Percentiles rank a stretch among this genome's conserved stretches.
Evolutionary conservation across 2,329 filamentous ascomycete genomes (phyloP).

Genomic region (Sarocladium strictum): DNA sequence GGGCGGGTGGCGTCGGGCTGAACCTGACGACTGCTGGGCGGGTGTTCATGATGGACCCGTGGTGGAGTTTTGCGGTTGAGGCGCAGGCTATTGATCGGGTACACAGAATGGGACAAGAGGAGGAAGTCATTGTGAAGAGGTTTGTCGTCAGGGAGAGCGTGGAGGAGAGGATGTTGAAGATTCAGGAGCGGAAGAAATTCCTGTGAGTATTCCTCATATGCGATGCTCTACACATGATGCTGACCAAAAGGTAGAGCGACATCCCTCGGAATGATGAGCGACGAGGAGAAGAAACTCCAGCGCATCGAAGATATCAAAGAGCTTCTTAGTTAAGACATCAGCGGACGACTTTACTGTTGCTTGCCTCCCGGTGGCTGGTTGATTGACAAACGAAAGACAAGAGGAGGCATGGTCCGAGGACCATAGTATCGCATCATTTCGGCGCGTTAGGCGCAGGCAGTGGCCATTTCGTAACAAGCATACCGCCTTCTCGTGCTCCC

Average conservation of each 20-base stretch:
- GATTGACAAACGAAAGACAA: neutral
- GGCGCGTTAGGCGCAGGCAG: too few relatives aligned
- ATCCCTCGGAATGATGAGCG: constrained; percentile 85
- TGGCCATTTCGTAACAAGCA: too few relatives aligned
- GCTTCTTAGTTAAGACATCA: constrained; percentile 16
- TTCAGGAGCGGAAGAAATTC: constrained; percentile 95
- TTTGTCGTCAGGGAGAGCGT: constrained; percentile 90
- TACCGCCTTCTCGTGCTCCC: too few relatives aligned
- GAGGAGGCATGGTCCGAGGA: too few relatives aligned
- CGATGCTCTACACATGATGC: constrained; percentile 3
- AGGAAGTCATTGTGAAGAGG: constrained; percentile 76
- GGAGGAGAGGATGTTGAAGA: constrained; percentile 87
- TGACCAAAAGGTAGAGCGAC: constrained; percentile 60
- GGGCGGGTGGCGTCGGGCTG: constrained; percentile 87
- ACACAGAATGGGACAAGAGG: constrained; percentile 90
- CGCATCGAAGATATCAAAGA: constrained; percentile 86
- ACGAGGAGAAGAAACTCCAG: constrained; percentile 80
- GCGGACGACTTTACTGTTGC: neutral
- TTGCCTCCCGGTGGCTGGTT: neutral
- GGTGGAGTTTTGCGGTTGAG: constrained; percentile 98
- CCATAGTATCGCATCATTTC: too few relatives aligned
- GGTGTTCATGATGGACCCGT: constrained; percentile 99
- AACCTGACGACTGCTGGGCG: constrained; percentile 84
- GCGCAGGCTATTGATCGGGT: constrained; percentile 97
- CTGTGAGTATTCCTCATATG: constrained; percentile 55